These are phyloP conservation scores for Geranium incanum DNA, from an alignment of 441 rosid genomes.

Conservation along the genomic window DNA sequence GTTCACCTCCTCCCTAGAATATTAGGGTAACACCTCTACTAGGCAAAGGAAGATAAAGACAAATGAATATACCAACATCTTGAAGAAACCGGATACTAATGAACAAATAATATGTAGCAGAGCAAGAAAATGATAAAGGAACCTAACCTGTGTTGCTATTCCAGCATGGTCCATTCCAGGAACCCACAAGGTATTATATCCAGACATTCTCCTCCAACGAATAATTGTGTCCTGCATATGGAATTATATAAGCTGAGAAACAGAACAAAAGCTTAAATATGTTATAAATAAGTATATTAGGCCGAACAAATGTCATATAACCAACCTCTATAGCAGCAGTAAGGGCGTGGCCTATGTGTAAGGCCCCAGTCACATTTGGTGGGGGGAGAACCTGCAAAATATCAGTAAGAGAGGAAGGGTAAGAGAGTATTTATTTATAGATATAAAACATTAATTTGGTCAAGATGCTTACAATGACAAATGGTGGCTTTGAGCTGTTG, in stretches of 20 bases:
- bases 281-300: background rate
- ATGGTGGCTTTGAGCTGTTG: constrained; percentile 64
- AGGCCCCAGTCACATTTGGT: constrained; percentile 95
- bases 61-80: background rate
- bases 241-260: background rate
- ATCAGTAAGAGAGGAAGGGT: background rate
- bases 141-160: constrained; percentile 78
- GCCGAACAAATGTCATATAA: background rate
- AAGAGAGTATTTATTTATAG: background rate
- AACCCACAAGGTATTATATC: constrained; percentile 86
- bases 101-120: background rate
- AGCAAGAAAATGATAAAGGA: constrained; percentile 9
- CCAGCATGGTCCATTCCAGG: constrained; percentile 97
- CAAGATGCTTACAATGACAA: constrained; percentile 52
- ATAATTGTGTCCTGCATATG: constrained; percentile 66
- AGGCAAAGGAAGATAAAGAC: background rate
- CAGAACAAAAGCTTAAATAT: constrained; percentile 10
- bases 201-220: constrained; percentile 89
- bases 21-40: background rate
- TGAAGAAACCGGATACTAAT: background rate
- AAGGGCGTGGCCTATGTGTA: constrained; percentile 96
- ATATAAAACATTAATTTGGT: background rate
- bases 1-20: background rate
- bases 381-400: constrained; percentile 78
- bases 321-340: constrained; percentile 79